Percentiles rank a stretch among this genome's conserved stretches.
These are phyloP conservation scores for Cryptococcus depauperatus DNA, from an alignment of 1,284 basidiomycete genomes.

Conservation along the genomic window DNA sequence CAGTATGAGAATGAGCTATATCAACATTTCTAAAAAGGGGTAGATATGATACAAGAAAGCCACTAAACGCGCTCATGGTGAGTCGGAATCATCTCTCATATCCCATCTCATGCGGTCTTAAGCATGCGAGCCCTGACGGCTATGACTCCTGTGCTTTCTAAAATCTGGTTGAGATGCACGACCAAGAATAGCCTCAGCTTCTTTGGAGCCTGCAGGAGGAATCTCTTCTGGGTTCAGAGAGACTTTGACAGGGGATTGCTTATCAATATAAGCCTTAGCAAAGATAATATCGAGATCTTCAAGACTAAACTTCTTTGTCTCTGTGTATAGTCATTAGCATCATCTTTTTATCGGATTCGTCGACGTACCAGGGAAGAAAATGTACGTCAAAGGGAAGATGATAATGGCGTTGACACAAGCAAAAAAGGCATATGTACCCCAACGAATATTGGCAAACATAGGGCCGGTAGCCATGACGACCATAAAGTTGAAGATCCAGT, in stretches of 20 bases:
- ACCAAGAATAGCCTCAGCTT: slow-evolving; percentile 31
- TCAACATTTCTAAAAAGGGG: no score
- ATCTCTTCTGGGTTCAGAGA: slow-evolving; percentile 18
- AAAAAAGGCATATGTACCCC: slow-evolving; percentile 38
- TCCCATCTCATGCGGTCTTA: no score
- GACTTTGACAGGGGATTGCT: slow-evolving; percentile 22
- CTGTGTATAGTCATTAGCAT: slow-evolving; percentile 19
- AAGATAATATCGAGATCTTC: slow-evolving; percentile 38
- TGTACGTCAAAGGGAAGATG: slow-evolving; percentile 33
- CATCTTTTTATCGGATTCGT: not conserved
- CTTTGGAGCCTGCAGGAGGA: slow-evolving; percentile 23
- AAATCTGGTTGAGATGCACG: slow-evolving; percentile 2
- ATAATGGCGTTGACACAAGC: slow-evolving; percentile 32
- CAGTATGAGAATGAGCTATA: no score
- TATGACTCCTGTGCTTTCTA: no score
- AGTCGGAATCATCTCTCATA: no score
- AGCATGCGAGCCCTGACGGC: no score
- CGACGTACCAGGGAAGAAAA: slow-evolving; percentile 8
- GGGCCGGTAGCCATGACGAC: slow-evolving; percentile 36
- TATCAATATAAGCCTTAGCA: slow-evolving; percentile 23
- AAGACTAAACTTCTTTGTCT: slow-evolving; percentile 28
- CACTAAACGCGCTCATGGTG: no score
- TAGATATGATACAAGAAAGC: no score
- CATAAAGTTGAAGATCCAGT: slow-evolving; percentile 40
- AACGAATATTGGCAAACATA: slow-evolving; percentile 34